phyloP scores from a whole-genome alignment of 1,284 basidiomycete species.

The Sporisorium scitamineum region DNA sequence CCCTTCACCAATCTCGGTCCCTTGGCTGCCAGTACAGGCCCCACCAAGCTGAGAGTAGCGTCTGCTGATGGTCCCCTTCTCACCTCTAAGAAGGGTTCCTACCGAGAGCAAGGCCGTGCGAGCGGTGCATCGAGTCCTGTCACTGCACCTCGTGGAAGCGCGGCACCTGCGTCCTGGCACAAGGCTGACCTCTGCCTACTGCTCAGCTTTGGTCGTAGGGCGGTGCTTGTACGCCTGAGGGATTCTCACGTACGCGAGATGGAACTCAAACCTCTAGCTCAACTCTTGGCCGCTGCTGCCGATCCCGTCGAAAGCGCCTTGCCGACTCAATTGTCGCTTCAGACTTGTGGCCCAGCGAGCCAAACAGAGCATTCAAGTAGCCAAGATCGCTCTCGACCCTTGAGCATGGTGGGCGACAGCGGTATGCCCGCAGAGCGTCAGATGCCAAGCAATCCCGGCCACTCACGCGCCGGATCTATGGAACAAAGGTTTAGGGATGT shows the following conservation, averaged over 20 bases:
- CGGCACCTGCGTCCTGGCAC: constrained; percentile 46
- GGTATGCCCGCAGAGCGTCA: constrained; percentile 5
- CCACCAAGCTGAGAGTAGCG: constrained; percentile 35
- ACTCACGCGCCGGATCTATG: constrained; percentile 30
- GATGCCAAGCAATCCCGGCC: constrained; percentile 4
- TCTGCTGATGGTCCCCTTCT: constrained; percentile 37
- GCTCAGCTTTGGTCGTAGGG: constrained; percentile 54
- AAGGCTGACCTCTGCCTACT: constrained; percentile 55
- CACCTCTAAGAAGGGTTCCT: constrained; percentile 27
- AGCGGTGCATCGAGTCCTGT: constrained; percentile 8
- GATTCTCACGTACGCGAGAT: constrained; percentile 58
- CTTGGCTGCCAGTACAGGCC: constrained; percentile 6
- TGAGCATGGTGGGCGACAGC: constrained; percentile 15
- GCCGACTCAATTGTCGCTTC: constrained; percentile 26
- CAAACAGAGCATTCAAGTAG: neutral
- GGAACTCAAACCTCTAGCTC: constrained; percentile 47
- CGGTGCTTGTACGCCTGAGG: constrained; percentile 53
- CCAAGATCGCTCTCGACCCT: constrained; percentile 20
- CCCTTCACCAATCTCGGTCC: constrained; percentile 10
- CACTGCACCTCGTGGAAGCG: constrained; percentile 8
- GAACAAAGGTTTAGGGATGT: constrained; percentile 36
- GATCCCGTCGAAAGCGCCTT: neutral
- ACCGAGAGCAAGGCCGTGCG: constrained; percentile 13
- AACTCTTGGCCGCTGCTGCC: constrained; percentile 20
- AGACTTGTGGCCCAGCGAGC: neutral